A percentile compares a stretch with the other conserved stretches of the same genome.
Conservation (phyloP, 345 rosid species). For the Draba incana region DNA sequence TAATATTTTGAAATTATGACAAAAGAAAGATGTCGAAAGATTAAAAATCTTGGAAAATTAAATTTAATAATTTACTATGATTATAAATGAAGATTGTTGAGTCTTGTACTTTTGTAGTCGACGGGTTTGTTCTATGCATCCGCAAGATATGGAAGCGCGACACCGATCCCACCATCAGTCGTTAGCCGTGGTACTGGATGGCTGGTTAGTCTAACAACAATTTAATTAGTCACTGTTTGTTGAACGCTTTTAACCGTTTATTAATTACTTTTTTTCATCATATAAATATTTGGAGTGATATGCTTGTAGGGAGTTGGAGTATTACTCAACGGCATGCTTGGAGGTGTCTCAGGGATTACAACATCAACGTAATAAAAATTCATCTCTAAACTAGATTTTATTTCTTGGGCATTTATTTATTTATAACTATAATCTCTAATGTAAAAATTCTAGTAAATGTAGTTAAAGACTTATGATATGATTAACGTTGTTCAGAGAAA, state of each 20-base stretch:
- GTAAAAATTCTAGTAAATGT: not conserved
- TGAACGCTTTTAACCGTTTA: constrained; percentile 7
- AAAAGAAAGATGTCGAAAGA: not conserved
- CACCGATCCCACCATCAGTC: constrained; percentile 70
- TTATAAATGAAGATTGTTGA: not conserved
- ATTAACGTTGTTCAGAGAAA: constrained; percentile 51
- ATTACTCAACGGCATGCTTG: constrained; percentile 58
- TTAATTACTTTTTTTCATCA: not conserved
- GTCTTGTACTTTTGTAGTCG: constrained; percentile 45
- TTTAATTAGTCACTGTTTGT: not conserved
- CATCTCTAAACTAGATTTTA: not conserved
- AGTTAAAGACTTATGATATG: constrained; percentile 8
- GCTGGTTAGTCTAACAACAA: constrained; percentile 49
- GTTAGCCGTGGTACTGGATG: constrained; percentile 71
- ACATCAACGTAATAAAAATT: constrained; percentile 61
- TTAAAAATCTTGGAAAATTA: not conserved
- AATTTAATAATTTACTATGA: not conserved
- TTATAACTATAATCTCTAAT: not conserved
- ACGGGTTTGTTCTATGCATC: constrained; percentile 67
- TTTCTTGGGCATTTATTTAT: not conserved
- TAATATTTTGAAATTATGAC: not conserved
- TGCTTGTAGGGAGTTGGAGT: constrained; percentile 65
- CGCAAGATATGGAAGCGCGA: constrained; percentile 75
- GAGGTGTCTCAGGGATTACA: constrained; percentile 59
- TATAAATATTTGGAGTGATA: not conserved